phyloP scores from a whole-genome alignment of 1,139 yeast species.

The Hyphopichia khmerensis region DNA sequence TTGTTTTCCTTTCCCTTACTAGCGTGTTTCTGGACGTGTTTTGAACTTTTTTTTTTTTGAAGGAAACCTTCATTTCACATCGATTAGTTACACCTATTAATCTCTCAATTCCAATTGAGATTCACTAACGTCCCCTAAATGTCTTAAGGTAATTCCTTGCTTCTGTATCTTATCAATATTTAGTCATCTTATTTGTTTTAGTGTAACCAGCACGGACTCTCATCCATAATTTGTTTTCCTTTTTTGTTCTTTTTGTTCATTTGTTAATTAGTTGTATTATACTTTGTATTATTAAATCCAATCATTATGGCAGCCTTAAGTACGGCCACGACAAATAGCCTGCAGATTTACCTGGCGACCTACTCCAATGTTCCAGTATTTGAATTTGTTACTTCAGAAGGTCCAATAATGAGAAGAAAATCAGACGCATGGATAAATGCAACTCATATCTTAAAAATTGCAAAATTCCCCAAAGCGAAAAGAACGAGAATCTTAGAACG shows the following conservation, averaged over 20 bases:
- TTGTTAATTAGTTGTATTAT: background rate
- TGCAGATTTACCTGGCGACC: slow-evolving; percentile 71
- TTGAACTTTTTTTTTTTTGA: background rate
- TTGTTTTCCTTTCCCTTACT: background rate
- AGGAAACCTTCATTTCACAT: too few relatives aligned
- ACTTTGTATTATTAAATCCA: background rate
- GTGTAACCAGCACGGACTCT: too few relatives aligned
- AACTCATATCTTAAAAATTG: slow-evolving; percentile 85
- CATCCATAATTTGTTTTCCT: background rate
- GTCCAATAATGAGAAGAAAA: slow-evolving; percentile 80
- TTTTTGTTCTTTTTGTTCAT: background rate
- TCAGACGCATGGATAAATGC: slow-evolving; percentile 87
- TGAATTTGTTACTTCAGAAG: slow-evolving; percentile 67
- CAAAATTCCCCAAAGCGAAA: slow-evolving; percentile 82
- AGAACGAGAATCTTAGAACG: slow-evolving; percentile 82
- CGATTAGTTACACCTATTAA: too few relatives aligned
- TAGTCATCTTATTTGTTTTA: too few relatives aligned
- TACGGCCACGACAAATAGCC: slow-evolving; percentile 20
- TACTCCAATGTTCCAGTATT: slow-evolving; percentile 79
- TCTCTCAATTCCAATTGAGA: too few relatives aligned
- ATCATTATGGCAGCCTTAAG: background rate
- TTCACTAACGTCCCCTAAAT: too few relatives aligned
- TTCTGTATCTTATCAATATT: too few relatives aligned
- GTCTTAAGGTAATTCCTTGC: too few relatives aligned
- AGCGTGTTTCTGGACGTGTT: slow-evolving; percentile 1